phyloP scores from a whole-genome alignment of 306 rosid species.

The Spatholobus suberectus region DNA sequence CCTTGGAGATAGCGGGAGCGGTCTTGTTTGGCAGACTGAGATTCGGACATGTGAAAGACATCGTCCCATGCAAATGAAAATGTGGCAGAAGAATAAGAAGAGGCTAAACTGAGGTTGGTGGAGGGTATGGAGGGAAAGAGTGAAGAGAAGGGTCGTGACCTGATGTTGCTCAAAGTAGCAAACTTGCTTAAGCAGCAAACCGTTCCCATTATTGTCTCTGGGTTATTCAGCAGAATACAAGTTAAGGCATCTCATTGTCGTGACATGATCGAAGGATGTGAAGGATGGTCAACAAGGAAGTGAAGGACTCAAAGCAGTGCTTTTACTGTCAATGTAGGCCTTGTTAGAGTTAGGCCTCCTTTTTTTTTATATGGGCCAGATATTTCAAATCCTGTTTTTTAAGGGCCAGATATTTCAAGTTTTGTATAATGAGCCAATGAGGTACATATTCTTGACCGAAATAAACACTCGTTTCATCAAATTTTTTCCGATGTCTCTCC shows the following conservation, averaged over 20 bases:
- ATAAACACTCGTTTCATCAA: too few species aligned
- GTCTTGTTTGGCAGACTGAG: conserved; percentile 38
- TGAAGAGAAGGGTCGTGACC: conserved; percentile 29
- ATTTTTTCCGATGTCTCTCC: too few species aligned
- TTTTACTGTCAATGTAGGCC: neutral
- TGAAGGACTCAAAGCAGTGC: too few species aligned
- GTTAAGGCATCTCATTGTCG: neutral
- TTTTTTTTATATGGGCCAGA: too few species aligned
- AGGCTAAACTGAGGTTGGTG: conserved; percentile 15
- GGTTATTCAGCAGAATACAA: neutral
- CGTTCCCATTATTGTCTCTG: neutral
- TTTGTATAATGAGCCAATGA: too few species aligned
- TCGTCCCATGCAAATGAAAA: conserved; percentile 69
- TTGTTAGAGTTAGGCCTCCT: neutral
- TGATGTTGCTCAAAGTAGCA: neutral
- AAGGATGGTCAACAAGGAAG: too few species aligned
- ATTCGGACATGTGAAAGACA: conserved; percentile 50
- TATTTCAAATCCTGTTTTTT: too few species aligned
- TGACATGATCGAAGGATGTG: neutral
- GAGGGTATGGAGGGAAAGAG: neutral
- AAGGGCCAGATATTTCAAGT: too few species aligned
- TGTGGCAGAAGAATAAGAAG: conserved; percentile 3
- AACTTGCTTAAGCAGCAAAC: neutral
- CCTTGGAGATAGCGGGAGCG: conserved; percentile 65
- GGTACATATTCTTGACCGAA: too few species aligned